Evolutionary conservation across 352 stramenopile species (phyloP), one percentile per base, ranked within the genome.

Genomic region (Phytopythium helicoides): DNA sequence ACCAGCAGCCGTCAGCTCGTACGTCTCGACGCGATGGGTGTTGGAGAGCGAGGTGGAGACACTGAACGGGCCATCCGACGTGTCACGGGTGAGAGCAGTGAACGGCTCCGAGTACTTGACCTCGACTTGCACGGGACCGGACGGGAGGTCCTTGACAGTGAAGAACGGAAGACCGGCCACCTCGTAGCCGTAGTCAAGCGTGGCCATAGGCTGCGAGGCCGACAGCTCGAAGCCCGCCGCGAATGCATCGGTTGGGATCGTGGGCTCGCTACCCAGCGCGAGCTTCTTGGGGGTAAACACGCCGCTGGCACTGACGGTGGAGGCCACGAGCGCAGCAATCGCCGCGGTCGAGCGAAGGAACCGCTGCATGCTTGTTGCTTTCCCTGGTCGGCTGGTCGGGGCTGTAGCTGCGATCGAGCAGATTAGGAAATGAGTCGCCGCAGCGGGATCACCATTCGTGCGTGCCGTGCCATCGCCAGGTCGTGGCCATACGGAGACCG

Each of bases 101-200:
- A 70, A 70, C 39, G 64, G 62, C 49, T 70, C 62, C 19, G 57
- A 54, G 57, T 66, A 70, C 49, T 70, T 70, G 41, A 70, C 62
- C 26, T 70, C 62, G 48, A 70, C 26, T 19, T 69, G 56, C 22
- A 70, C 62, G 9, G 52, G 57, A 2, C 53, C 62, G 15, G 58
- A 53, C 15, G 50, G 63, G 50, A 71, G 45, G 12, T 41, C 45
- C 18, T 48, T 61, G 18, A 61, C 63, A 12, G 60, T 41, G 26
- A 71, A 71, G 47, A 64, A 71, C 16, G 54, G 62, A 16, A 71
- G 35, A 3, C 62, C 62, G 10, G 62, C 62, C n/a, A 71, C 58
- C 41, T 71, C 54, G 28, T 67, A 71, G 50, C 57, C 42, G 40
- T 67, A 64, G 54, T 71, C 62, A 18, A 71, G 53, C 6, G 62